Evolutionary conservation across 129 eudicot genomes (phyloP).

Genomic region (Helianthus tuberosus): DNA sequence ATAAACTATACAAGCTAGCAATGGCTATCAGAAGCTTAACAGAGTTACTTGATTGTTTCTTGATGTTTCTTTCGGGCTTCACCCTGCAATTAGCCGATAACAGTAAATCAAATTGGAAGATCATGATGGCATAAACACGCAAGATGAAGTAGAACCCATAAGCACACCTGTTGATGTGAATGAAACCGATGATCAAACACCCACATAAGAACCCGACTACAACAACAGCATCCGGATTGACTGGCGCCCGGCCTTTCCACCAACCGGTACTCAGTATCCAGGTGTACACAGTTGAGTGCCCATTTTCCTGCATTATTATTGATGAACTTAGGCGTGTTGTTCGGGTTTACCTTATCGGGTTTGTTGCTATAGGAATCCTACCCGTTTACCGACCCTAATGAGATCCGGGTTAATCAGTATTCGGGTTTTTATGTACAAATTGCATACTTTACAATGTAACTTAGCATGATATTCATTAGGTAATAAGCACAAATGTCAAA

Average conservation of each 20-base stretch:
- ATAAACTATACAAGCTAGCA: constrained; percentile 65
- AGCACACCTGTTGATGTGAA: constrained; percentile 79
- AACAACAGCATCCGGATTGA: constrained; percentile 81
- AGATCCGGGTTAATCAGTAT: too few species aligned
- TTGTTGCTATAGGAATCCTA: too few species aligned
- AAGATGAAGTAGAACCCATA: not conserved
- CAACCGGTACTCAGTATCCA: constrained; percentile 99
- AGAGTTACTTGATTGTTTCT: constrained; percentile 53
- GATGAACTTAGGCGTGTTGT: too few species aligned
- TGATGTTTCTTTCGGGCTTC: constrained; percentile 54
- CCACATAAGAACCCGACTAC: constrained; percentile 73
- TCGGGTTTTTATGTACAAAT: too few species aligned
- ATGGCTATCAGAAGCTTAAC: constrained; percentile 52
- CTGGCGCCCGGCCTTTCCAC: constrained; percentile 86
- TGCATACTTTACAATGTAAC: too few species aligned
- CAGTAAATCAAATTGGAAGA: not conserved
- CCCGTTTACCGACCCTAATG: too few species aligned
- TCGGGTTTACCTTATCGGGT: too few species aligned
- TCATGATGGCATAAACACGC: not conserved
- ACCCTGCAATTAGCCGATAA: constrained; percentile 43
- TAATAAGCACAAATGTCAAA: too few species aligned
- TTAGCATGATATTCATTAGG: too few species aligned
- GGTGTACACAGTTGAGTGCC: constrained; percentile 79
- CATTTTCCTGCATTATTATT: constrained; percentile 66
- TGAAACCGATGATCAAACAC: constrained; percentile 69